A percentile compares a stretch with the other conserved stretches of the same genome.
phyloP scores from a whole-genome alignment of 495 filamentous ascomycete species.

The Geoglossum glabrum region DNA sequence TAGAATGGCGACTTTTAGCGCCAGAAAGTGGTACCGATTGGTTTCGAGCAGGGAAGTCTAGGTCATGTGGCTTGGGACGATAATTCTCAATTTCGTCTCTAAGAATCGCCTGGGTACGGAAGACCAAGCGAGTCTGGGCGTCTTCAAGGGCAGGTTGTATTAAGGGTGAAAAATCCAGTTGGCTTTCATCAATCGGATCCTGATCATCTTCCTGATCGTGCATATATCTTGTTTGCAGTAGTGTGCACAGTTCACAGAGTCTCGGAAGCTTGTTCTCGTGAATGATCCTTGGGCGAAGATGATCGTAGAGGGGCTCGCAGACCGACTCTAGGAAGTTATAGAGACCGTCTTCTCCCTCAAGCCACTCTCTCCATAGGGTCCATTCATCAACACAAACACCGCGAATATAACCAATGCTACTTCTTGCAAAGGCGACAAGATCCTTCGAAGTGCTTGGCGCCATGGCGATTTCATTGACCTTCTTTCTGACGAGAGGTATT shows the following conservation, averaged over 20 bases:
- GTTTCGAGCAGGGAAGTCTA: constrained; percentile 41
- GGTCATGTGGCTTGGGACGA: constrained; percentile 44
- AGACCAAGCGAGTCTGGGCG: constrained; percentile 55
- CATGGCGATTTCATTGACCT: constrained; percentile 42
- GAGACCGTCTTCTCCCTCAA: constrained; percentile 44
- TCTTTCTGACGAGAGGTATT: constrained; percentile 36
- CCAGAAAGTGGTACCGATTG: constrained; percentile 26
- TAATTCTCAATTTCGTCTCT: constrained; percentile 51
- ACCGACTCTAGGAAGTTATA: constrained; percentile 54
- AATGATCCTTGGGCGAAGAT: constrained; percentile 46
- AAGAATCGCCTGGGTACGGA: constrained; percentile 45
- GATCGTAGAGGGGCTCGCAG: constrained; percentile 57
- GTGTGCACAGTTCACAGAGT: constrained; percentile 61
- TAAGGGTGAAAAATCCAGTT: constrained; percentile 44
- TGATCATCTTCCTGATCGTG: constrained; percentile 51
- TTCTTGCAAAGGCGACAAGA: constrained; percentile 46
- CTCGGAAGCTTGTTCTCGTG: constrained; percentile 51
- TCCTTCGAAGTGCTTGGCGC: constrained; percentile 48
- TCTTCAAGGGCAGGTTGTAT: constrained; percentile 53
- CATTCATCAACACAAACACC: constrained; percentile 55
- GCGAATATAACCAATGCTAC: constrained; percentile 47
- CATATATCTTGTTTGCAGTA: constrained; percentile 71
- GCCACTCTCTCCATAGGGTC: constrained; percentile 58
- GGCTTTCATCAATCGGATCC: constrained; percentile 29
- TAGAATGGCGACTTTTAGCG: constrained; percentile 23